phyloP scores from a whole-genome alignment of 1,284 basidiomycete species.

The Apiotrichum domesticum region DNA sequence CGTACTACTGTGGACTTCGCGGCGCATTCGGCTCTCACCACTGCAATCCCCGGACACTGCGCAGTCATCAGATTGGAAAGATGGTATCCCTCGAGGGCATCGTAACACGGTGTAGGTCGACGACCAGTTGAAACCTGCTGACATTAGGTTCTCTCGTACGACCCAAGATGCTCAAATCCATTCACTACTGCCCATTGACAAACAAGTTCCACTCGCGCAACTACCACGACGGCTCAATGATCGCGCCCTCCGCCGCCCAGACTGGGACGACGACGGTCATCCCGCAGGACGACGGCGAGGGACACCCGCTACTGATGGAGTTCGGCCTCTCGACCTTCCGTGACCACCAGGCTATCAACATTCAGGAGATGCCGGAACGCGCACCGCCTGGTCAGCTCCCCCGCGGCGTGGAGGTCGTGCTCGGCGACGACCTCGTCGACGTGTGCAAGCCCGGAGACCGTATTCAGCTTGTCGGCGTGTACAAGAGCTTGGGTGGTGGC shows the following conservation, averaged over 20 bases:
- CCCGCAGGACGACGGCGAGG: conserved; percentile 87
- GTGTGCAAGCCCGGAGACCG: conserved; percentile 97
- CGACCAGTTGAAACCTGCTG: background rate
- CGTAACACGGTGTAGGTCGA: conserved; percentile 74
- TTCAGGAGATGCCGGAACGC: conserved; percentile 99
- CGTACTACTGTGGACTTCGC: conserved; percentile 79
- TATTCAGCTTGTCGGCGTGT: conserved; percentile 93
- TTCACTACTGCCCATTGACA: conserved; percentile 90
- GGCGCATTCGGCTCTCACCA: conserved; percentile 99
- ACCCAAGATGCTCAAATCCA: conserved; percentile 94
- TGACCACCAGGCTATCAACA: conserved; percentile 95
- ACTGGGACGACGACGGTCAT: conserved; percentile 73
- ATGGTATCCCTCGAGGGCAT: conserved; percentile 98
- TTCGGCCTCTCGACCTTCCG: conserved; percentile 88
- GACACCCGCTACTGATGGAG: conserved; percentile 81
- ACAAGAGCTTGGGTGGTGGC: conserved; percentile 84
- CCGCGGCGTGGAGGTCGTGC: conserved; percentile 87
- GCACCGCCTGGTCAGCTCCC: conserved; percentile 96
- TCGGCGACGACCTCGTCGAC: conserved; percentile 96
- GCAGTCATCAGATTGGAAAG: conserved; percentile 81
- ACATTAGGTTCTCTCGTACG: conserved; percentile 75
- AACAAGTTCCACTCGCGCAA: conserved; percentile 77
- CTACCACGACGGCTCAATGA: conserved; percentile 87
- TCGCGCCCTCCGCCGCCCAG: conserved; percentile 55
- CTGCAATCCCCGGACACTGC: conserved; percentile 88